Evolutionary conservation across 768 basidiomycete species (phyloP), one percentile per base, ranked within the genome.

Genomic region (Suillus clintonianus): DNA sequence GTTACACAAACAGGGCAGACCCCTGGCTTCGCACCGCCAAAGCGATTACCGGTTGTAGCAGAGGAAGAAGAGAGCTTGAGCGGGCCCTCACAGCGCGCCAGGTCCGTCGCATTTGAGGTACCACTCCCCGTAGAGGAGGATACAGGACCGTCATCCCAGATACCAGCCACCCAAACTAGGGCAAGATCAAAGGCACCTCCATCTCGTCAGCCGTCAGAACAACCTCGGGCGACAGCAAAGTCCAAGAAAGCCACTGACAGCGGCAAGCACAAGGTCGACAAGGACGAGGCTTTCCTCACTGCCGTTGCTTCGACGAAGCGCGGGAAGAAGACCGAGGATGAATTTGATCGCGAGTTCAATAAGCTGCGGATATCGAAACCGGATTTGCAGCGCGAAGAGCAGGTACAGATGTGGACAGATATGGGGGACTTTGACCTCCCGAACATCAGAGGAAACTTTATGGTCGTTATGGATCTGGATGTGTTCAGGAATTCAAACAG

Each of bases 321-420:
- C 22, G 88, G 86, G 1, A 90, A 88, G 79, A 88, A 83, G 69
- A 66, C 76, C 2, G 90, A 90, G 70, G 89, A 91, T 69, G 79
- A 80, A 5, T 91, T 91, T 64, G 91, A 94, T 75, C 82, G 88
- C 19, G 91, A 93, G 62, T 94, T 94, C 70, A 91, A 92, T 71
- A 85, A 88, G 50, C 77, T 93, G 62, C 86, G 85, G 68, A 89
- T 93, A 51, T 82, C 87, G 7, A 89, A 86, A 69, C 88, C 90
- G 3, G 85, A 86, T 57, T 66, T 87, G 58, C 77, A 76, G 61
- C 74, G 70, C 4, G 81, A 81, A 32, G 82, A 86, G 51, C 75
- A 82, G 48, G 81, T 83, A 53, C 75, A 82, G 48, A 81, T 83
- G 53, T 90, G 88, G 88, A 81, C 78, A 3, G 72, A 88, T 14